Percentiles rank a stretch among this genome's conserved stretches.
Conservation (phyloP, 139 green algal species). For the Edaphochlamys debaryana region DNA sequence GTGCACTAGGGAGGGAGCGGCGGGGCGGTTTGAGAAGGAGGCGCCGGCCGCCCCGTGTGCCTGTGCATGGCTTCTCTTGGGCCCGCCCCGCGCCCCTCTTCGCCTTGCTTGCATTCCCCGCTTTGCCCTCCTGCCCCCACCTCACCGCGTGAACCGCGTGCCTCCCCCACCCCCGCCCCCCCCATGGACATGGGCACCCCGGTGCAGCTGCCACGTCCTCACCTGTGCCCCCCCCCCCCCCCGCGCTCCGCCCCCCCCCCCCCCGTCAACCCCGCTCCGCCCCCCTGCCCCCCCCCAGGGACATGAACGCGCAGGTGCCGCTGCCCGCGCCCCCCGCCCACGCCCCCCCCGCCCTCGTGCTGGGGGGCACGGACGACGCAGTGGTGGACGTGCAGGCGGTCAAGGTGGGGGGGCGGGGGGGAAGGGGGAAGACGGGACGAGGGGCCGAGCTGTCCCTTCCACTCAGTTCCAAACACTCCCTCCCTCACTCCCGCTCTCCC, state of each 20-base stretch:
- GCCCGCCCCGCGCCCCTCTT: too few species aligned
- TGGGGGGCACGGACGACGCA: constrained; percentile 67
- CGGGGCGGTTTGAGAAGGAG: neutral
- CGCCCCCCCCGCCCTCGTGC: constrained; percentile 67
- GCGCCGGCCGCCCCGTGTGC: too few species aligned
- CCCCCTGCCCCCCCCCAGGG: neutral
- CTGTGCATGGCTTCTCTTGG: too few species aligned
- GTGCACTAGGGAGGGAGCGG: neutral
- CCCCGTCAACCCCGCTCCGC: neutral
- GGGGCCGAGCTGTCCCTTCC: neutral
- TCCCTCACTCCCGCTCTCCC: neutral
- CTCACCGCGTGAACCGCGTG: too few species aligned
- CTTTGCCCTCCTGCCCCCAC: neutral
- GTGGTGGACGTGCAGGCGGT: constrained; percentile 71
- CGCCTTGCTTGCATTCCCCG: neutral
- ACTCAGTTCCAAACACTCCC: neutral
- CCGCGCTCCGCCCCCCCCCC: neutral
- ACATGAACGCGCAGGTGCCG: constrained; percentile 57
- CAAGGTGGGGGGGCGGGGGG: constrained; percentile 41
- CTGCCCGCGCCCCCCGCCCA: constrained; percentile 45
- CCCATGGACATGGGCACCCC: too few species aligned
- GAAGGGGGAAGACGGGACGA: neutral
- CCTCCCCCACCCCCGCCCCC: too few species aligned
- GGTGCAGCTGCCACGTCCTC: too few species aligned
- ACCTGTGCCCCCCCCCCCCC: too few species aligned